phyloP scores from a whole-genome alignment of 2,329 filamentous ascomycete species.

The Fusarium mangiferae region DNA sequence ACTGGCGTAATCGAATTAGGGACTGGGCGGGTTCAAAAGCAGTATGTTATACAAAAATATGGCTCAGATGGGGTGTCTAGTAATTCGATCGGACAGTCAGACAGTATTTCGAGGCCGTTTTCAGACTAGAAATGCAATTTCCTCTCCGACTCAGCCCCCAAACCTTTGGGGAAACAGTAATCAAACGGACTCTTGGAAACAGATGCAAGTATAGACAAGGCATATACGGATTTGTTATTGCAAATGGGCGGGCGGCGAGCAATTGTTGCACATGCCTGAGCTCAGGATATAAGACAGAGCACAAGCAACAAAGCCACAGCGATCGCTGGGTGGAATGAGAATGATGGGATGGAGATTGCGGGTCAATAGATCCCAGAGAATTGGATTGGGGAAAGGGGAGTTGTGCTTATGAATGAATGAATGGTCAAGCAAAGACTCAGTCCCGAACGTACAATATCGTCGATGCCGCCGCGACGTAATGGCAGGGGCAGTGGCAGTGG shows the following conservation, averaged over 20 bases:
- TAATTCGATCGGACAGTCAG: constrained; percentile 17
- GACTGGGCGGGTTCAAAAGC: constrained; percentile 19
- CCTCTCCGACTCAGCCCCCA: constrained; percentile 25
- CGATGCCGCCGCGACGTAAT: background rate
- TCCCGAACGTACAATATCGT: constrained; percentile 16
- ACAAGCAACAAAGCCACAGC: constrained; percentile 29
- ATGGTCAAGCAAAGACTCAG: constrained; percentile 14
- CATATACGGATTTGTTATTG: constrained; percentile 38
- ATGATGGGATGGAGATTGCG: constrained; percentile 15
- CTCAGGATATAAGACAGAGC: constrained; percentile 23
- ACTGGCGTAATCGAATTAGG: constrained; percentile 4
- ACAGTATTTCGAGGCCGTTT: constrained; percentile 18
- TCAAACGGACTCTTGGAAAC: constrained; percentile 23
- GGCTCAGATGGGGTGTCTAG: constrained; percentile 13
- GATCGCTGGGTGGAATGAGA: constrained; percentile 20
- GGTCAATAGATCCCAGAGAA: constrained; percentile 3
- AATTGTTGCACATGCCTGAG: constrained; percentile 40
- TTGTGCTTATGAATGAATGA: constrained; percentile 23
- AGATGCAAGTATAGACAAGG: constrained; percentile 18
- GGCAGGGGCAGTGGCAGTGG: background rate
- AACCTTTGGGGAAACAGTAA: constrained; percentile 24
- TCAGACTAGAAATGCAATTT: constrained; percentile 21
- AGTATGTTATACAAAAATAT: constrained; percentile 26
- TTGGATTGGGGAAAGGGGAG: background rate
- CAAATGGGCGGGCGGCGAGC: constrained; percentile 2